Evolutionary conservation across 148 eudicot species (phyloP).

Genomic region (Nyssa sinensis): DNA sequence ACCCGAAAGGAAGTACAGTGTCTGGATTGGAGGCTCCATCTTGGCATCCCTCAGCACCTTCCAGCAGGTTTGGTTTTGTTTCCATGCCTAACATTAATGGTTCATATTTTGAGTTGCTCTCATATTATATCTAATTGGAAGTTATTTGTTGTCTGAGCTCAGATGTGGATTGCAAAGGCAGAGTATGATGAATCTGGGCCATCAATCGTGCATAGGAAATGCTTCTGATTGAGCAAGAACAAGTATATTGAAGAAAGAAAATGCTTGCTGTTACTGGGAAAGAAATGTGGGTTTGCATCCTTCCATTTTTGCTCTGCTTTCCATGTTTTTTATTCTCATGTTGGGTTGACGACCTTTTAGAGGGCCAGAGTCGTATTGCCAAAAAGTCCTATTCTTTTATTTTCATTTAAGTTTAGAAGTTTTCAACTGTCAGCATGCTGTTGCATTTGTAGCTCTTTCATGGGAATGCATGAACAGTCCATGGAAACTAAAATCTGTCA

Average conservation of each 20-base stretch:
- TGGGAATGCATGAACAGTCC: not conserved
- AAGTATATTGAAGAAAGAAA: not conserved
- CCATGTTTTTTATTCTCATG: not conserved
- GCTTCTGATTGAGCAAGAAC: constrained; percentile 34
- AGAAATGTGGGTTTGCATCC: not conserved
- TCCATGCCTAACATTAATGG: not conserved
- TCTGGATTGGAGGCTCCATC: constrained; percentile 91
- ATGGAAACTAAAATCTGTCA: not conserved
- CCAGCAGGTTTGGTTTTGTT: constrained; percentile 60
- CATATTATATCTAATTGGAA: not conserved
- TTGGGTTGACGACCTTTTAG: constrained; percentile 8
- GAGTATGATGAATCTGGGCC: constrained; percentile 67
- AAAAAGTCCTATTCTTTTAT: not conserved
- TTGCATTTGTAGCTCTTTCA: not conserved
- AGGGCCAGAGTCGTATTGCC: not conserved
- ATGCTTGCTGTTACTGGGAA: not conserved
- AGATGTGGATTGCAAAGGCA: constrained; percentile 73
- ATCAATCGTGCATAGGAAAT: constrained; percentile 60
- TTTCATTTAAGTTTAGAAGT: not conserved
- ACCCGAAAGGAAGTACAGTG: constrained; percentile 94
- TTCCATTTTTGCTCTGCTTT: not conserved
- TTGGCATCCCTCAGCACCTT: constrained; percentile 91
- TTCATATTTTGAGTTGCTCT: not conserved
- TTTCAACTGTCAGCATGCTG: not conserved
- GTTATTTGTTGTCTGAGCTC: constrained; percentile 11